Evolutionary conservation across 2,329 filamentous ascomycete genomes (phyloP).

Genomic region (Cladosporium sp.): DNA sequence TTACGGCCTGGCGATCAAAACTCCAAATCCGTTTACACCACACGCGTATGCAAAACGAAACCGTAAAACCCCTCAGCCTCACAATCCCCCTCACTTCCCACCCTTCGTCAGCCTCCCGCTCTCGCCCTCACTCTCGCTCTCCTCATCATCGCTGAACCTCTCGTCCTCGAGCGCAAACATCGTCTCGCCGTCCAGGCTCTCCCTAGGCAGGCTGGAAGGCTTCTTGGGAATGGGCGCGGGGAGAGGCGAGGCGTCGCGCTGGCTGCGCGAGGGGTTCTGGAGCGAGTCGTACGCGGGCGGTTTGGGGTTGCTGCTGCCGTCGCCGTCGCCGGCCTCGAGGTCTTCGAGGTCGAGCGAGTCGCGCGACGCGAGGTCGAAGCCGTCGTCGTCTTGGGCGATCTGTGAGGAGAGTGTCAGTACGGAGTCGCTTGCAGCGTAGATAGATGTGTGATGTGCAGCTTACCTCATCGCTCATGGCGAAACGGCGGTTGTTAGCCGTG

Average conservation of each 20-base stretch:
- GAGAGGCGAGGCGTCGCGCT: conserved; percentile 42
- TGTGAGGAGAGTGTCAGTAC: conserved; percentile 33
- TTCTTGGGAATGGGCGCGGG: conserved; percentile 48
- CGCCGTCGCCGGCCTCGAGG: conserved; percentile 26
- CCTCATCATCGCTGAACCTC: conserved; percentile 66
- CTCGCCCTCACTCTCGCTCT: conserved; percentile 7
- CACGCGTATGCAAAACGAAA: too few species aligned
- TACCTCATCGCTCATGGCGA: conserved; percentile 97
- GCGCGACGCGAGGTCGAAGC: conserved; percentile 91
- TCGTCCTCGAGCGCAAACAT: conserved; percentile 91
- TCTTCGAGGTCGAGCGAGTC: conserved; percentile 58
- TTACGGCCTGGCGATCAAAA: too few species aligned
- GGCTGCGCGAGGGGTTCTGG: conserved; percentile 19
- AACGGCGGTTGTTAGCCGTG: conserved; percentile 91
- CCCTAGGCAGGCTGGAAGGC: conserved; percentile 45
- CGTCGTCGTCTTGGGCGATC: conserved; percentile 96
- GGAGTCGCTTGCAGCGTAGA: neutral
- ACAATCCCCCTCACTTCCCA: neutral
- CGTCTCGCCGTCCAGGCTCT: conserved; percentile 78
- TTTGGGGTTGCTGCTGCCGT: conserved; percentile 23
- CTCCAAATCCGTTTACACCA: too few species aligned
- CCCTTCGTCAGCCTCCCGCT: conserved; percentile 4
- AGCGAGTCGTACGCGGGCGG: conserved; percentile 36
- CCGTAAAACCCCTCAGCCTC: neutral
- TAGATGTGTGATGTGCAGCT: conserved; percentile 15